Evolutionary conservation across 2,329 filamentous ascomycete genomes (phyloP), one percentile per base, ranked within the genome.

Genomic region (Fusarium tupiense): DNA sequence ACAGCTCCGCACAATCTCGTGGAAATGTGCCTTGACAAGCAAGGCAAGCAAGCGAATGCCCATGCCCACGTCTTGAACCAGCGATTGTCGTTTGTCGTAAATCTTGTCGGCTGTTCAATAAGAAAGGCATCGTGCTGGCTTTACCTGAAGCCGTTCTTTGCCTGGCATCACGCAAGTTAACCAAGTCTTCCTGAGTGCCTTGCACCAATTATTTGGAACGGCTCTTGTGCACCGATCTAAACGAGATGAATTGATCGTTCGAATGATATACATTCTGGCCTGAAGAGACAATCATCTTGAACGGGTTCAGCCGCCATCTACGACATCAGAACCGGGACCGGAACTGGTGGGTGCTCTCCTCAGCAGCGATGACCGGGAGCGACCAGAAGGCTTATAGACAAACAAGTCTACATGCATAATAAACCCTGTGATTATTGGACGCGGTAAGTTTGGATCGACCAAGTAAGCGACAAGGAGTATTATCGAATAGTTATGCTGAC

Each of bases 181-280:
- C 47, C 58, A 58, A 65, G 61, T 56, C 50, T 61, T 67, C 49
- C 60, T 43, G 54, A 58, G 41, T 61, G 40, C 67, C 35, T 61
- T 66, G 61, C 40, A 54, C 67, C 63, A 43, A 71, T 37, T 35
- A 60, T 41, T 53, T 60, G 54, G 61, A 49, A 58, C 53, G 63
- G 61, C 58, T 64, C 58, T 58, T 46, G 61, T 57, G 12, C 26
- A 50, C 49, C 19, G 35, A 49, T 53, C 14, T 14, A 43, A n/a
- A 11, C 17, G 20, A 56, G 10, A 31, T 41, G 10, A 11, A 56
- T 31, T 43, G 17, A 17, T 8, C 35, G 38, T 44, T 46, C 35
- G 47, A 41, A 53, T 40, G 54, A 35, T 58, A 17, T 33, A 26
- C 50, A 64, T 58, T 46, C 53, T 37, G 33, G 26, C 50, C 49